Base-by-base conservation (phyloP, 108 stramenopile genomes). In the Epithemia pelagica region DNA sequence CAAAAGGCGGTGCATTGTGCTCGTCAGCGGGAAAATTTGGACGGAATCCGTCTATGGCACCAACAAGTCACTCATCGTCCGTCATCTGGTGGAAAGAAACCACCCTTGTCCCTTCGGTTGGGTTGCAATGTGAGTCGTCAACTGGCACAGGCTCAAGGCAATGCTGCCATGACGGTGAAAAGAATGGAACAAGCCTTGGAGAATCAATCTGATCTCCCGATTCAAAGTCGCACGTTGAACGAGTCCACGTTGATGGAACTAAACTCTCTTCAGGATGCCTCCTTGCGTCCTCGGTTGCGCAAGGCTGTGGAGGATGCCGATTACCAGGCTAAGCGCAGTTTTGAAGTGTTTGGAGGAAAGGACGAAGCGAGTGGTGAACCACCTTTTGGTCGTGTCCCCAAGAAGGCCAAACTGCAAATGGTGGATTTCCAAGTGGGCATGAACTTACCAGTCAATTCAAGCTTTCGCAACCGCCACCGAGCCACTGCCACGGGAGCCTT, bases 171-270 rank as follows among this genome's bases (percentile, higher is more conserved):
- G 76, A 85, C 81, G 2, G 71, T 71, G 53, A 85, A 89, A 69
- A 76, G 91, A 2, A 87, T 92, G 86, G 91, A 92, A 73, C 86
- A 88, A 77, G 91, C 91, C 15, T 74, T 92, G 57, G 78, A 73
- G 53, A 68, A 86, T 22, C 78, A 88, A 55, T 63, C 73, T 32
- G 77, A 75, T 2, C 61, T 74, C 8, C 74, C 69, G 25, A 30
- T 65, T 30, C 19, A 25, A 21, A 53, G 62, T n/a, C 64, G 68
- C 0, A 75, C 66, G 25, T 58, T 79, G 29, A 72, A 79, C 27
- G 70, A 78, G 5, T 77, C 76, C 20, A 72, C 68, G 54, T 20
- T 81, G 28, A 58, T 61, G 2, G 61, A 80, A 54, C 66, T 71
- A 0, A 78, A 82, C 0, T 79, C 82, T 64, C 89, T 92, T 86